Percentiles rank a stretch among this genome's conserved stretches.
Evolutionary conservation across 805 yeast species (phyloP).

Genomic region (Candida boidinii): DNA sequence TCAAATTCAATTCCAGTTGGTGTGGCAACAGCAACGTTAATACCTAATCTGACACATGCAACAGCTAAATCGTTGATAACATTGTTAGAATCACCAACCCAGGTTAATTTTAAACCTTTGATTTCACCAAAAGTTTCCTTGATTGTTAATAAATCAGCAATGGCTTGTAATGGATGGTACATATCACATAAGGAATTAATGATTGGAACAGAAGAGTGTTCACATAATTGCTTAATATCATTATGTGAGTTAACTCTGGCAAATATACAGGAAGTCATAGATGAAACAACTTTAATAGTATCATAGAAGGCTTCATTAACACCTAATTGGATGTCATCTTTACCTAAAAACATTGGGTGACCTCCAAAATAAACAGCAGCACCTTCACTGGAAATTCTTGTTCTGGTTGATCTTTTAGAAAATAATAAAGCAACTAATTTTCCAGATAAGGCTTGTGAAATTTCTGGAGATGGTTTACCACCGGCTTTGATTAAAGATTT

Average conservation of each 20-base stretch:
- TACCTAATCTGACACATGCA: slow-evolving; percentile 80
- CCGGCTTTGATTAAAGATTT: slow-evolving; percentile 56
- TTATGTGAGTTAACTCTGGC: slow-evolving; percentile 89
- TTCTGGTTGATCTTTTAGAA: slow-evolving; percentile 89
- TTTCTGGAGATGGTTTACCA: slow-evolving; percentile 28
- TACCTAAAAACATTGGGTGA: slow-evolving; percentile 93
- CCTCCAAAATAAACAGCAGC: slow-evolving; percentile 92
- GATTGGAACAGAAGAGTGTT: slow-evolving; percentile 81
- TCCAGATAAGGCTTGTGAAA: slow-evolving; percentile 54
- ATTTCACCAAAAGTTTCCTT: slow-evolving; percentile 60
- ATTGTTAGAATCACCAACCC: slow-evolving; percentile 97
- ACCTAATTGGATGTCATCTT: slow-evolving; percentile 93
- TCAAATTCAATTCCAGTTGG: slow-evolving; percentile 69
- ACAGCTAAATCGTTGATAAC: slow-evolving; percentile 90
- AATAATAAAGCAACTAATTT: slow-evolving; percentile 78
- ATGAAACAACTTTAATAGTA: slow-evolving; percentile 80
- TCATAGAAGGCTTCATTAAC: slow-evolving; percentile 89
- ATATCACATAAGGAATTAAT: slow-evolving; percentile 90
- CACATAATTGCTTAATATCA: slow-evolving; percentile 70
- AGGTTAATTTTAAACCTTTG: slow-evolving; percentile 66
- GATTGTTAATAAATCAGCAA: slow-evolving; percentile 82
- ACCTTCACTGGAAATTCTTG: slow-evolving; percentile 90
- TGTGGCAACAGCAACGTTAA: slow-evolving; percentile 74
- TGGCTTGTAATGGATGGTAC: slow-evolving; percentile 93
- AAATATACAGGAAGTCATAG: slow-evolving; percentile 94